phyloP scores from a whole-genome alignment of 208 protist species.

The Leishmania guyanensis region DNA sequence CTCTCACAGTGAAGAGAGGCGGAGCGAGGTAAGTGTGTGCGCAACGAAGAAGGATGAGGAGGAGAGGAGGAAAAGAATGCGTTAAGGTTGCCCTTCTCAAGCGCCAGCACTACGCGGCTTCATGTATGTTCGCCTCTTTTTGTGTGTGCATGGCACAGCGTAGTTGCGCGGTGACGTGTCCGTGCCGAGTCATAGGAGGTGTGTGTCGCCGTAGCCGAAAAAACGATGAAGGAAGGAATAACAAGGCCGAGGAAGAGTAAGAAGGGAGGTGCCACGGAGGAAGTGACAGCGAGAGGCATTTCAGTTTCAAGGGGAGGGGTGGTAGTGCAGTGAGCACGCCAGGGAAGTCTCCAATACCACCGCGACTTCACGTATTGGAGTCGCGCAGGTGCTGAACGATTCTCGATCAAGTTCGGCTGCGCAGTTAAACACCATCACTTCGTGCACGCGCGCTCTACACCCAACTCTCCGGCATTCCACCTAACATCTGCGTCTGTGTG shows the following conservation, averaged over 20 bases:
- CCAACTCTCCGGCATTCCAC: neutral
- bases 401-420: neutral
- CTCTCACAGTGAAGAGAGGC: neutral
- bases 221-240: neutral
- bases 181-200: neutral
- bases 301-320: neutral
- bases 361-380: neutral
- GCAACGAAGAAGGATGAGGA: conserved; percentile 1
- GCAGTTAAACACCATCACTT: neutral
- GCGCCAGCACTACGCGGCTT: neutral
- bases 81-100: neutral
- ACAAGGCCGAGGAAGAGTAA: neutral
- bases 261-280: neutral
- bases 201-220: neutral
- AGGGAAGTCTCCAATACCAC: neutral
- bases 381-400: neutral
- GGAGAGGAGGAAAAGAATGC: neutral
- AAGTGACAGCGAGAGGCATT: neutral
- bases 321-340: neutral
- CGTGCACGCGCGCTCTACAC: neutral
- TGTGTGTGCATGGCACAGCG: neutral
- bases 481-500: neutral
- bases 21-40: neutral
- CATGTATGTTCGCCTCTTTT: neutral
- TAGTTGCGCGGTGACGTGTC: neutral